A percentile compares a stretch with the other conserved stretches of the same genome.
phyloP scores from a whole-genome alignment of 1,284 basidiomycete genomes.

The Microbotryum violaceum region DNA sequence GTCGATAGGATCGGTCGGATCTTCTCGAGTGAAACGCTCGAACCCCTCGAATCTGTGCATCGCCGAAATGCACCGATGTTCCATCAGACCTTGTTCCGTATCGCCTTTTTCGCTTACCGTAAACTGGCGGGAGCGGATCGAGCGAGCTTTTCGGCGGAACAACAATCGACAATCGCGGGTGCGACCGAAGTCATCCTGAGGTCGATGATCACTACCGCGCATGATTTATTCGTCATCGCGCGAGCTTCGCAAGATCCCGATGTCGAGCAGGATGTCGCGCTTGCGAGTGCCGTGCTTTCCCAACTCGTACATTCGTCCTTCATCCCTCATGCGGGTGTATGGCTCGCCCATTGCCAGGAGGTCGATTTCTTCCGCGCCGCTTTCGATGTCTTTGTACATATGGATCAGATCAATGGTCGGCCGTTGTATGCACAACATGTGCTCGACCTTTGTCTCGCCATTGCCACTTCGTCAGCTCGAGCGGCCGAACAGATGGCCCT shows the following conservation, averaged over 20 bases:
- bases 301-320: constrained; percentile 56
- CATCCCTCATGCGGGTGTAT: constrained; percentile 62
- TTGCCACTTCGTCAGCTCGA: constrained; percentile 60
- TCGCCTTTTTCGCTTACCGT: constrained; percentile 65
- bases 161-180: constrained; percentile 52
- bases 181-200: constrained; percentile 58
- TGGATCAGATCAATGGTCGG: constrained; percentile 29
- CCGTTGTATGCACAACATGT: constrained; percentile 64
- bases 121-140: constrained; percentile 45
- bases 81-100: constrained; percentile 69
- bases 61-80: constrained; percentile 60
- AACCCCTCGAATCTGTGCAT: constrained; percentile 65
- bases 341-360: constrained; percentile 74
- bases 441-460: constrained; percentile 73
- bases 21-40: constrained; percentile 63
- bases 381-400: constrained; percentile 52
- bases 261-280: constrained; percentile 67
- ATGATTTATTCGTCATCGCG: constrained; percentile 60
- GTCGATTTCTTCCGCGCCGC: constrained; percentile 68
- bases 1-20: constrained; percentile 58
- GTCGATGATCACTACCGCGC: constrained; percentile 61
- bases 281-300: constrained; percentile 71
- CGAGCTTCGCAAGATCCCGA: constrained; percentile 53
- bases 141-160: constrained; percentile 50
- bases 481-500: constrained; percentile 78